These are phyloP conservation scores for Yamagishiella unicocca DNA, from an alignment of 139 green algal species.

Conservation along the genomic window DNA sequence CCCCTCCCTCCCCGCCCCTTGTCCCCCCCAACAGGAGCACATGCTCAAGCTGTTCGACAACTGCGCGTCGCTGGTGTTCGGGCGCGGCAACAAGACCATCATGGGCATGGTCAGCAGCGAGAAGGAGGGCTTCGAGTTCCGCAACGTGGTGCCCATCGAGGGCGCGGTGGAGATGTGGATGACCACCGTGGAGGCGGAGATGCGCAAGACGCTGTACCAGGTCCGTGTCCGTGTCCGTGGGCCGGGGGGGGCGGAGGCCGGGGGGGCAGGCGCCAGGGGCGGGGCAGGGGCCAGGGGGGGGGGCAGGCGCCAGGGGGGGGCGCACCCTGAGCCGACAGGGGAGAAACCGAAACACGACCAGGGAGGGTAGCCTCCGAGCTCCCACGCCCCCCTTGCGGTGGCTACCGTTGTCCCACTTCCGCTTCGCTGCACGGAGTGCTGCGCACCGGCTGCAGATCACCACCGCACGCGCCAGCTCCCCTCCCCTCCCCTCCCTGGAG, in stretches of 20 bases:
- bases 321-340: no score
- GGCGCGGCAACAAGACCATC: conserved; percentile 87
- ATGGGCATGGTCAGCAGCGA: conserved; percentile 87
- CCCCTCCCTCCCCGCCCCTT: neutral
- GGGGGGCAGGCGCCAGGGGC: no score
- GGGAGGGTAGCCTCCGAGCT: no score
- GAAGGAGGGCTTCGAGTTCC: conserved; percentile 89
- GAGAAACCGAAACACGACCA: no score
- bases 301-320: no score
- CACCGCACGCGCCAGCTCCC: neutral
- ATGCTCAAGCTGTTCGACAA: conserved; percentile 97
- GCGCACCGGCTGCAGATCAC: no score
- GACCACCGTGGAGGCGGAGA: conserved; percentile 85
- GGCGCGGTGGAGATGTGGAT: conserved; percentile 92
- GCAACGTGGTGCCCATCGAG: conserved; percentile 75
- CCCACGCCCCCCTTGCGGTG: no score
- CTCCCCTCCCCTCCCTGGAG: neutral
- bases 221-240: neutral
- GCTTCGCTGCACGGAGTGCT: no score
- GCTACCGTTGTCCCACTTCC: no score
- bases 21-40: conserved; percentile 83
- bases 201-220: conserved; percentile 80
- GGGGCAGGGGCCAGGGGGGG: no score
- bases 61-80: conserved; percentile 85
- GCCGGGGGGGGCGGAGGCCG: no score